A percentile compares a stretch with the other conserved stretches of the same genome.
These are phyloP conservation scores for Celoporthe dispersa DNA, from an alignment of 2,329 filamentous ascomycete species.

Conservation along the genomic window DNA sequence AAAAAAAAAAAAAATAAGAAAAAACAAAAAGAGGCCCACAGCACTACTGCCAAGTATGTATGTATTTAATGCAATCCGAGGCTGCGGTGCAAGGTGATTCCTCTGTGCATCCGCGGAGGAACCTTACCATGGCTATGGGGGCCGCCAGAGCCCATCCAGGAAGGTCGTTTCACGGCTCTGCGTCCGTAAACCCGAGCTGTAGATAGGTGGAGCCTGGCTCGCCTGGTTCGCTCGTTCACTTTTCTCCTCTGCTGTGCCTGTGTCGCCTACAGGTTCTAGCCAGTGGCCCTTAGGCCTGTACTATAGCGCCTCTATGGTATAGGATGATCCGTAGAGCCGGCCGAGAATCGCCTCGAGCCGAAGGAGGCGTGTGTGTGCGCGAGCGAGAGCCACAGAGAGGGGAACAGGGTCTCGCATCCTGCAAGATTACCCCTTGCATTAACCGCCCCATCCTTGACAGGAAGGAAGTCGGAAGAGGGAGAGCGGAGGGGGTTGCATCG, in stretches of 20 bases:
- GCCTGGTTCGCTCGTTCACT: neutral
- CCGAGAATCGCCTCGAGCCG: slow-evolving; percentile 1
- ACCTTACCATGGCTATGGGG: neutral
- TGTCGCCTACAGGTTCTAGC: too few relatives aligned
- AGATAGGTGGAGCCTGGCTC: neutral
- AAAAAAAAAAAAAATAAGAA: neutral
- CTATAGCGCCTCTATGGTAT: neutral
- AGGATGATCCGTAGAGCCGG: neutral
- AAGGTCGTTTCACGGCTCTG: slow-evolving; percentile 2
- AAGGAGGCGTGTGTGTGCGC: neutral
- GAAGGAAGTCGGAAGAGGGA: neutral
- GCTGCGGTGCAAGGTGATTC: neutral
- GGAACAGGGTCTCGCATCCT: neutral
- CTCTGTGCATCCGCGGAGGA: neutral
- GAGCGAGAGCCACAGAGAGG: neutral
- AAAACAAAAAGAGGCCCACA: neutral
- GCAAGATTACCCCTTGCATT: neutral
- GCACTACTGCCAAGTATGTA: neutral
- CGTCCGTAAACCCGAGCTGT: neutral
- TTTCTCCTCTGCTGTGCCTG: too few relatives aligned
- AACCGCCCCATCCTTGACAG: neutral
- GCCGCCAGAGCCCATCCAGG: neutral
- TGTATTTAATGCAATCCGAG: neutral
- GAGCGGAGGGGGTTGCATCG: neutral
- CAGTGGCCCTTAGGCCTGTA: neutral